Conservation (phyloP, 768 basidiomycete genomes). For the Pleurotus tuoliensis region DNA sequence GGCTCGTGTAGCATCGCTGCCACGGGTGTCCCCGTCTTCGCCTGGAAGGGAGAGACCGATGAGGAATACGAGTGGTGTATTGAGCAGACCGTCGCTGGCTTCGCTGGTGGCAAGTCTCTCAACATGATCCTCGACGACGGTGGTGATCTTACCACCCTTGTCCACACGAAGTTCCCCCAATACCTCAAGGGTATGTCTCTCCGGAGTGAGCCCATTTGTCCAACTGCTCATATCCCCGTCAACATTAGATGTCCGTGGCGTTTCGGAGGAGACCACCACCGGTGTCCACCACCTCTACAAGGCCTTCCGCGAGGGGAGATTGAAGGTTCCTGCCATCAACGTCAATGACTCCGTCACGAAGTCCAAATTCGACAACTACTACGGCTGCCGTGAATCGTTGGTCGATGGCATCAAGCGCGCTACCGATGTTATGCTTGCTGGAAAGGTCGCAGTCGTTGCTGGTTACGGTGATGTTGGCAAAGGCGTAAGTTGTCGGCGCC, state of each 20-base stretch:
- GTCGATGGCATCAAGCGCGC: conserved; percentile 99
- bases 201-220: background rate
- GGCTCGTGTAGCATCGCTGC: conserved; percentile 73
- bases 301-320: conserved; percentile 90
- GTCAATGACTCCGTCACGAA: conserved; percentile 99
- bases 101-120: conserved; percentile 75
- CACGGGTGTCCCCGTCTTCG: conserved; percentile 96
- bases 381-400: conserved; percentile 98
- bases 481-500: conserved; percentile 62
- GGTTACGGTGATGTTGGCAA: conserved; percentile 99
- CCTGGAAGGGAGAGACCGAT: conserved; percentile 99
- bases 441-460: conserved; percentile 98
- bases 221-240: conserved; percentile 3
- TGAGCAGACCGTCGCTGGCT: conserved; percentile 90
- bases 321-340: conserved; percentile 98
- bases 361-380: conserved; percentile 99
- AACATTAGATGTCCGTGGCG: conserved; percentile 72
- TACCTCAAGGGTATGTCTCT: conserved; percentile 59
- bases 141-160: conserved; percentile 91
- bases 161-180: conserved; percentile 96
- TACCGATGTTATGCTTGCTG: conserved; percentile 99
- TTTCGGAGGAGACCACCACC: conserved; percentile 99
- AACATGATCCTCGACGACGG: conserved; percentile 99
- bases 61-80: conserved; percentile 99
- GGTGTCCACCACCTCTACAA: conserved; percentile 99